Base-by-base conservation (phyloP, 2,329 filamentous ascomycete genomes). In the Neopestalotiopsis sp. region DNA sequence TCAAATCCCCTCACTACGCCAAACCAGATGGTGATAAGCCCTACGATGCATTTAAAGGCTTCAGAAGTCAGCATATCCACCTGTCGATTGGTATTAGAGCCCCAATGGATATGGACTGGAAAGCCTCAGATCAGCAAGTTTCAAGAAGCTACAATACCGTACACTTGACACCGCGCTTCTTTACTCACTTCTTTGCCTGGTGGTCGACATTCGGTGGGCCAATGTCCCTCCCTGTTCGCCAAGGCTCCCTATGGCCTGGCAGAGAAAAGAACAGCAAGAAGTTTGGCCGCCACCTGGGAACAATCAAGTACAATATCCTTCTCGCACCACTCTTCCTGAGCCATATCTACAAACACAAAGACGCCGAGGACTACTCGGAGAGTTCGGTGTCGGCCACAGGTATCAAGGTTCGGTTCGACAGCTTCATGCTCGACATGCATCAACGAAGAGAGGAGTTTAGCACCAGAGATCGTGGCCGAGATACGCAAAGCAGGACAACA, bases 301-400 rank as follows among this genome's bases (percentile, higher is more conserved):
- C 97, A 9, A 95, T 99, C 85, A 99, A 99, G 84, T 98, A 98
- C 83, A 98, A 95, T 71, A 83, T 99, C 28, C 87, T 98, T 3
- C 85, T 99, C 17, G 97, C 96, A 2, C 96, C 96, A 0, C 83
- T 99, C 2, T 99, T 97, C 79, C 89, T 99, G 71, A 97, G 95
- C 74, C 96, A 99, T 75, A 94, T 99, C 40, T 99, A 99, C 84
- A 98, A 98, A 80, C 96, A 99, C 83, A 98, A 98, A 79, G 96
- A 99, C 76, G 90, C 90, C 0, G 95, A 98, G 76, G 94, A 97
- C 70, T 93, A 94, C 76, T 87, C 89, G 0, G 91, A 95, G 71
- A 86, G 83, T 66, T 87, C 91, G 0, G 93, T 97, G 5, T 96
- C 94, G 61, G 95, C 95, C 0, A 99, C 96, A 4, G 96, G 97